Conservation (phyloP, 306 rosid genomes). For the cucumber (Cucumis sativus) region Cucumber_9930_V3 NC_026658.2:34501-35000, state of each 20-base stretch:
- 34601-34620: not conserved
- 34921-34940: constrained; percentile 43
- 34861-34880: constrained; percentile 82
- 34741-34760: not conserved
- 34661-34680: constrained; percentile 83
- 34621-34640: constrained; percentile 96
- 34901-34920: constrained; percentile 87
- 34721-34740: constrained; percentile 36
- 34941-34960: constrained; percentile 13
- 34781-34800: not conserved
- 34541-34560: not conserved
- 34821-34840: not conserved
- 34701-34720: constrained; percentile 99
- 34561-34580: not conserved
- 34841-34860: constrained; percentile 51
- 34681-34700: constrained; percentile 82
- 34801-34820: not conserved
- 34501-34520: not conserved
- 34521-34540: not conserved
- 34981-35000: not conserved
- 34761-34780: not conserved
- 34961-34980: not conserved
- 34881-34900: constrained; percentile 99
- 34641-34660: constrained; percentile 98
- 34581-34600: not conserved